Conservation (phyloP, 2,329 filamentous ascomycete species). For the Coniochaeta sp. region DNA sequence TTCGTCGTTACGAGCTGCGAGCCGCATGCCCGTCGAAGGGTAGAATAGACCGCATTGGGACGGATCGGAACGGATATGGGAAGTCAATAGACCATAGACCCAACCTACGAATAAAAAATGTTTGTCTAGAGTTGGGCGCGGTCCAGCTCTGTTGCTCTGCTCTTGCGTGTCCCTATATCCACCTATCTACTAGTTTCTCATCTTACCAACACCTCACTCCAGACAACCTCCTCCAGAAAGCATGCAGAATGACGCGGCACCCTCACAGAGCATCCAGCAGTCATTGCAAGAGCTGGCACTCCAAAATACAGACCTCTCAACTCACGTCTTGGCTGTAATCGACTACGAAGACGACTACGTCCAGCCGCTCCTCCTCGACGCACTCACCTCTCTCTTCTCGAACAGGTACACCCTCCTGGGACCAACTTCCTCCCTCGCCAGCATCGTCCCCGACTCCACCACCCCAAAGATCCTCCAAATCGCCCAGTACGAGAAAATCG, state of each 20-base stretch:
- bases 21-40: neutral
- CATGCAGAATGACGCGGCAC: neutral
- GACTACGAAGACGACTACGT: constrained; percentile 87
- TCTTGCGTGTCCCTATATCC: neutral
- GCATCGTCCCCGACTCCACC: constrained; percentile 20
- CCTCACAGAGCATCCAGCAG: neutral
- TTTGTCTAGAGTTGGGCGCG: neutral
- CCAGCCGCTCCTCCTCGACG: constrained; percentile 71
- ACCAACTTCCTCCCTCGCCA: constrained; percentile 23
- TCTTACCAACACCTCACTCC: neutral
- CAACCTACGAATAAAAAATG: constrained; percentile 14
- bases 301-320: constrained; percentile 7
- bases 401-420: constrained; percentile 40
- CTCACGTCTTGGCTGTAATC: constrained; percentile 60
- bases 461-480: constrained; percentile 61
- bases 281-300: neutral
- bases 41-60: neutral
- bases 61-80: constrained; percentile 1
- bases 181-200: neutral
- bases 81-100: constrained; percentile 15
- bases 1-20: neutral
- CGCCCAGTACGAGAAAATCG: constrained; percentile 76
- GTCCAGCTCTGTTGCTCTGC: neutral
- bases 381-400: constrained; percentile 58
- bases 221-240: neutral